Base-by-base conservation (phyloP, 805 yeast species). In the Yamadazyma sp. region DNA sequence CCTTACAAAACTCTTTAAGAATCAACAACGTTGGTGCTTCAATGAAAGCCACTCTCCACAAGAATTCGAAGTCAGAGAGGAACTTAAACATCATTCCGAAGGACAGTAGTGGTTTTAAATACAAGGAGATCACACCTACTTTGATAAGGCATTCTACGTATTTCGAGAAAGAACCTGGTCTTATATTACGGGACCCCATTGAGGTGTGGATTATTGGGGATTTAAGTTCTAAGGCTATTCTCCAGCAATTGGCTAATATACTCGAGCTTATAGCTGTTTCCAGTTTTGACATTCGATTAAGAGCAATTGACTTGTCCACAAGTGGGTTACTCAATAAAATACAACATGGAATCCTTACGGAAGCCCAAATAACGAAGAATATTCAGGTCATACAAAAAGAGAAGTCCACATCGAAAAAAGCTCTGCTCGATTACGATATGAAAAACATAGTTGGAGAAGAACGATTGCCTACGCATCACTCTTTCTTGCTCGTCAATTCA, bases 131-230 rank as follows among this genome's bases (percentile, higher is more conserved):
- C 13, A 55, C 54, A 21, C 30, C 32, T 3, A 64, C 55, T 8
- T 40, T 69, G 33, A 47, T 56, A 6, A 43, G 50, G 0, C 33
- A 50, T 3, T 57, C 71, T 1, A 21, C 41, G 4, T 26, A 47
- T 1, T 58, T 67, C 37, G 50, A 31, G 25, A 48, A 80, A 9
- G 37, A 39, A 4, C 20, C 18, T 3, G 34, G 18, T 14, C 11
- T 30, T 5, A 11, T 30, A 5, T 9, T 20, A 5, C 23, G 33
- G 11, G 44, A 41, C 10, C 17, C 23, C n/a, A 22, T 36, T 9
- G 30, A 28, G 9, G 4, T 48, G 6, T 79, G 87, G 58, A 46
- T 84, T 8, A 65, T 80, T 36, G 93, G 86, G 24, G 77, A 80
- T 48, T 71, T 82, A 40, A 59, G 64, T 18, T 50, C 20, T 11